Conservation (phyloP, 352 stramenopile genomes). For the Pythium myriotylum region DNA sequence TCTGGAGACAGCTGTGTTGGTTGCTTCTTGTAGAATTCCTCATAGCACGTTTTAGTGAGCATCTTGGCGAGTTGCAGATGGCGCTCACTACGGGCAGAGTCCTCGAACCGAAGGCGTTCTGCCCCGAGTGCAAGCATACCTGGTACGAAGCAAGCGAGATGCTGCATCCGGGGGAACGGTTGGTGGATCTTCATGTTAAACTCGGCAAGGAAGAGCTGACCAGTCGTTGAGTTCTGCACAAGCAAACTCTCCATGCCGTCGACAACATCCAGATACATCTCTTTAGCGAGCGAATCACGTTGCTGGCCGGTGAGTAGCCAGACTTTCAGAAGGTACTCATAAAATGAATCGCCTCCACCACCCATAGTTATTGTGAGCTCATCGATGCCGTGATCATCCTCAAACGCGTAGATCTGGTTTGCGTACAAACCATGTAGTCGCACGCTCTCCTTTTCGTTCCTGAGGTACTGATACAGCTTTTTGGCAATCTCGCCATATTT, state of each 20-base stretch:
- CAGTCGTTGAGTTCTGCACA: constrained; percentile 61
- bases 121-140: constrained; percentile 91
- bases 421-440: constrained; percentile 86
- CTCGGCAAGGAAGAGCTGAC: constrained; percentile 62
- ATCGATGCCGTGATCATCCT: background rate
- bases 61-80: constrained; percentile 87
- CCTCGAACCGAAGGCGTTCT: constrained; percentile 11
- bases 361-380: constrained; percentile 83
- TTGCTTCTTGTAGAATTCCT: constrained; percentile 91
- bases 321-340: constrained; percentile 98
- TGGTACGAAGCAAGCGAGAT: constrained; percentile 96
- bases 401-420: constrained; percentile 59
- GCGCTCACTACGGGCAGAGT: constrained; percentile 62
- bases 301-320: constrained; percentile 92
- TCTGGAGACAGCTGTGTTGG: constrained; percentile 93
- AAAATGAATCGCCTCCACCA: constrained; percentile 95
- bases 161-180: constrained; percentile 89
- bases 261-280: constrained; percentile 94
- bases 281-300: constrained; percentile 53
- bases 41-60: constrained; percentile 91
- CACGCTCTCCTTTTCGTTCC: constrained; percentile 35
- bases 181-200: constrained; percentile 38
- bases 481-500: constrained; percentile 74
- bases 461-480: constrained; percentile 47
- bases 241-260: constrained; percentile 92